Evolutionary conservation across 176 grass and related monocot species (phyloP).

Genomic region (Juncus inflexus): DNA sequence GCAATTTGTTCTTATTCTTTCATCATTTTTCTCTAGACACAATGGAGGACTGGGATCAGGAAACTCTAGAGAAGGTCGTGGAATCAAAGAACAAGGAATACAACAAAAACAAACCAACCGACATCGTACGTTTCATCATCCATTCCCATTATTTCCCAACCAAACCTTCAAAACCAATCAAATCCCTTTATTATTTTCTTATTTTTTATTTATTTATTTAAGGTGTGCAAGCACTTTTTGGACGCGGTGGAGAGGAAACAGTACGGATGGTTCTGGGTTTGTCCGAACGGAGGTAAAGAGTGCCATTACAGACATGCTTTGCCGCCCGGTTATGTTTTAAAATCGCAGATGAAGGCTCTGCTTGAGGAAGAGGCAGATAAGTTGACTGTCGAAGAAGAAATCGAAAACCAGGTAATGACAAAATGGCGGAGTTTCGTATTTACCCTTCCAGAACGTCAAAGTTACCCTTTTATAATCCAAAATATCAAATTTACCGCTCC

Average conservation of each 20-base stretch:
- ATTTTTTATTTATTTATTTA: constrained; percentile 25
- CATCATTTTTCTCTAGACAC: constrained; percentile 42
- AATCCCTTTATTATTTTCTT: constrained; percentile 13
- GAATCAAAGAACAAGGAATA: constrained; percentile 77
- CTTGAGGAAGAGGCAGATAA: constrained; percentile 95
- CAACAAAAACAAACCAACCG: constrained; percentile 97
- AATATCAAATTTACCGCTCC: too few species aligned
- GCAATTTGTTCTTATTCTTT: background rate
- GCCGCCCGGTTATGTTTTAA: constrained; percentile 90
- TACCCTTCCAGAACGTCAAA: too few species aligned
- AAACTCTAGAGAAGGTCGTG: constrained; percentile 93
- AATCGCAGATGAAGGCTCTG: constrained; percentile 99
- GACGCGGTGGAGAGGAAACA: constrained; percentile 99
- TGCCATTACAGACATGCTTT: constrained; percentile 97
- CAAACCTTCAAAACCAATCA: background rate
- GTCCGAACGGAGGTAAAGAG: constrained; percentile 87
- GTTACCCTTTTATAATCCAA: too few species aligned
- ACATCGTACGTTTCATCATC: constrained; percentile 58
- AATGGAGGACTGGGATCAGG: constrained; percentile 99
- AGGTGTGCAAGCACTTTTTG: constrained; percentile 96
- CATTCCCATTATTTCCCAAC: too few species aligned
- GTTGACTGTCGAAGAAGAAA: constrained; percentile 88
- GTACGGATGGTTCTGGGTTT: constrained; percentile 99
- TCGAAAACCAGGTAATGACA: constrained; percentile 67
- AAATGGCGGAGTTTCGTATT: too few species aligned